Percentiles rank a stretch among this genome's conserved stretches.
phyloP scores from a whole-genome alignment of 1,284 basidiomycete species.

The Tylopilus sp. region DNA sequence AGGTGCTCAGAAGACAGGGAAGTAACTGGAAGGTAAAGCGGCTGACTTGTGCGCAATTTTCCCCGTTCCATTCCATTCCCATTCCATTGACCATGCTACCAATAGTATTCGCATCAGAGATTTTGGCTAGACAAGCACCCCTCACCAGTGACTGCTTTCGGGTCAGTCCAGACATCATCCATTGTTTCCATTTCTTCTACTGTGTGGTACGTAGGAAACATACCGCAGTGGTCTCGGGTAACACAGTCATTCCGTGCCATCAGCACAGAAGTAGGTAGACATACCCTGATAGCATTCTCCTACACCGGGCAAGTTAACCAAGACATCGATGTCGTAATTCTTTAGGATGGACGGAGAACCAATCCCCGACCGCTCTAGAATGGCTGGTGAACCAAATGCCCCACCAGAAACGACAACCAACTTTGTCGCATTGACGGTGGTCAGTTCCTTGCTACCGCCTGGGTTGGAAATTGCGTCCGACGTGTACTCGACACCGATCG shows the following conservation, averaged over 20 bases:
- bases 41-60: constrained; percentile 48
- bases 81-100: constrained; percentile 55
- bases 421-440: constrained; percentile 50
- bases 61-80: constrained; percentile 57
- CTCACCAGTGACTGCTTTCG: constrained; percentile 45
- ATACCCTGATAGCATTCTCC: constrained; percentile 66
- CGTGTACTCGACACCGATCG: constrained; percentile 68
- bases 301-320: constrained; percentile 66
- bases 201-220: constrained; percentile 49
- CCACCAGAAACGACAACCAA: constrained; percentile 64
- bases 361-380: constrained; percentile 67
- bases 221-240: constrained; percentile 55
- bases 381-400: constrained; percentile 64
- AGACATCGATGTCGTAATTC: constrained; percentile 49
- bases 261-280: background rate
- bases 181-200: constrained; percentile 55
- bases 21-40: background rate
- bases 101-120: background rate
- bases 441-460: constrained; percentile 28
- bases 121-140: constrained; percentile 16
- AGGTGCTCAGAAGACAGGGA: background rate
- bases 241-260: background rate
- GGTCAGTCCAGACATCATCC: constrained; percentile 53
- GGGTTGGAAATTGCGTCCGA: constrained; percentile 47
- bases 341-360: constrained; percentile 54